Conservation (phyloP, 202 grass and related monocot species). For the Saccharum hybrid region DNA sequence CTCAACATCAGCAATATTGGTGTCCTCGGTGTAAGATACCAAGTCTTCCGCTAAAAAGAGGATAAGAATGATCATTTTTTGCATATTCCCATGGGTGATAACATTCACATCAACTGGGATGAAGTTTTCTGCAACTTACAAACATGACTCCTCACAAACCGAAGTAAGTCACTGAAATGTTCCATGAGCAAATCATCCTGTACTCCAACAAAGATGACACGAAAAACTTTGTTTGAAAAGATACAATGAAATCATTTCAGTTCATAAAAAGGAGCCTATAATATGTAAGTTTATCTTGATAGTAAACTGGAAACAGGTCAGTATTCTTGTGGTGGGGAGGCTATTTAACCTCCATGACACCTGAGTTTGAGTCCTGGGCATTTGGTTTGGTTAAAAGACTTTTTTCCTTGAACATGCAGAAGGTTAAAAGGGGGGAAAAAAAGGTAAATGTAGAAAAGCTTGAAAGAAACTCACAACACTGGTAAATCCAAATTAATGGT, state of each 20-base stretch:
- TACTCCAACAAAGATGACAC: conserved; percentile 45
- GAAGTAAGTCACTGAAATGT: conserved; percentile 81
- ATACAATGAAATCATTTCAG: conserved; percentile 1
- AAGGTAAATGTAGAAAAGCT: background rate
- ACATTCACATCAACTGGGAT: background rate
- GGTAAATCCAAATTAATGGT: background rate
- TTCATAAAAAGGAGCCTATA: conserved; percentile 5
- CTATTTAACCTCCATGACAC: background rate
- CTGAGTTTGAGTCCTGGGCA: background rate
- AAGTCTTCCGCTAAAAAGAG: conserved; percentile 70
- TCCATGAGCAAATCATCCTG: conserved; percentile 88
- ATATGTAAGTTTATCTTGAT: background rate
- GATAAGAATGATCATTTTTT: conserved; percentile 30
- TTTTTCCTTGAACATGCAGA: background rate
- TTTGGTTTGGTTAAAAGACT: background rate
- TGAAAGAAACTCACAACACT: background rate
- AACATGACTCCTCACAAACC: conserved; percentile 64
- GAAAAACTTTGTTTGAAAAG: conserved; percentile 7
- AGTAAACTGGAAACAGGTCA: background rate
- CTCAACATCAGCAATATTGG: conserved; percentile 65
- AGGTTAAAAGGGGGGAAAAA: background rate
- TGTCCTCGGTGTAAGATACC: conserved; percentile 49
- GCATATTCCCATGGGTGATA: conserved; percentile 16
- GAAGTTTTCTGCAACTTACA: conserved; percentile 65
- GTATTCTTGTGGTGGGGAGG: background rate